These are phyloP conservation scores for Tetracentron sinense DNA, from an alignment of 164 flowering plant species.

Conservation along the genomic window DNA sequence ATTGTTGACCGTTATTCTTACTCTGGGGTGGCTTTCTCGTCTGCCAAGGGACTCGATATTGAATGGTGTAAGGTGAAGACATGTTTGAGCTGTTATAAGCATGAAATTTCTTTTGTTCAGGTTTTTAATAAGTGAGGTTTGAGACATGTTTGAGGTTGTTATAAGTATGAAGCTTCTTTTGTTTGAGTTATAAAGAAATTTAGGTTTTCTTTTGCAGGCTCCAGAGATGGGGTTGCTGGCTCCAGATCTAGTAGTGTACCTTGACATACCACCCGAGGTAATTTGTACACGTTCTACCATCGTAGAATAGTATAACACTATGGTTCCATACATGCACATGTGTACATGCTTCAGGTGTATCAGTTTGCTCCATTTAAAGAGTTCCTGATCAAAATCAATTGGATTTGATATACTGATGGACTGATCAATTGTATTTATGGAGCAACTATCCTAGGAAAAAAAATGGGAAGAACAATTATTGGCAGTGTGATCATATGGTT, in stretches of 20 bases:
- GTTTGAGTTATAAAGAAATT: background rate
- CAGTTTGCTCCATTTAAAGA: too few species aligned
- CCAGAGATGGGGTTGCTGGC: constrained; percentile 72
- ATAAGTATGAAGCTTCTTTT: background rate
- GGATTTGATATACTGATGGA: background rate
- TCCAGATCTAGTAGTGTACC: constrained; percentile 68
- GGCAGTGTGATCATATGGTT: too few species aligned
- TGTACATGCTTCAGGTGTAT: background rate
- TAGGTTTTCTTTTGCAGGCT: constrained; percentile 37
- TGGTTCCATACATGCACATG: background rate
- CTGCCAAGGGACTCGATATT: constrained; percentile 84
- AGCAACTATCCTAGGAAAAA: too few species aligned
- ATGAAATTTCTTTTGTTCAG: constrained; percentile 1
- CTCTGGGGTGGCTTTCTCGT: constrained; percentile 92
- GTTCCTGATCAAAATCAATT: background rate
- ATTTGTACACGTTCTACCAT: background rate
- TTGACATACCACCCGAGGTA: constrained; percentile 75
- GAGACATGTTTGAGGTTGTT: too few species aligned
- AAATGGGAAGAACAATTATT: too few species aligned
- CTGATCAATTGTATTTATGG: background rate
- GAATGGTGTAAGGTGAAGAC: constrained; percentile 85
- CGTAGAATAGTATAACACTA: background rate
- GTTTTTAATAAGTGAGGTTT: too few species aligned
- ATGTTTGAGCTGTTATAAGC: background rate
- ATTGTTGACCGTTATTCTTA: constrained; percentile 88